Percentiles rank a stretch among this genome's conserved stretches.
Conservation (phyloP, 2,329 filamentous ascomycete genomes). For the Ilyonectria destructans region DNA sequence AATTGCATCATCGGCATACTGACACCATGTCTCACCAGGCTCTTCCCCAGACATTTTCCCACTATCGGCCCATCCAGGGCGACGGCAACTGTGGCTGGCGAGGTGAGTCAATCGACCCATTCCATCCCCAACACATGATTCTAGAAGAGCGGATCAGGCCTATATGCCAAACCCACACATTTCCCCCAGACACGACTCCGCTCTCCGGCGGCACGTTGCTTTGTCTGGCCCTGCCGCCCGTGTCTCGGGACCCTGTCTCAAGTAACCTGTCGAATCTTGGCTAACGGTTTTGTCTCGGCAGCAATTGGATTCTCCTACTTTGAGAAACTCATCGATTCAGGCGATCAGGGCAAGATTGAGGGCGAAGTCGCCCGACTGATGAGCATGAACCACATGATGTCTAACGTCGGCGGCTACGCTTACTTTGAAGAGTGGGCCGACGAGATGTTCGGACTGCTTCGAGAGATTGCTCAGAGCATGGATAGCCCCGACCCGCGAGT, state of each 20-base stretch:
- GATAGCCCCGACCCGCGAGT: slow-evolving; percentile 74
- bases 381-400: slow-evolving; percentile 80
- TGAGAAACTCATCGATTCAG: slow-evolving; percentile 82
- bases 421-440: slow-evolving; percentile 87
- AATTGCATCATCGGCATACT: slow-evolving; percentile 30
- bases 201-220: slow-evolving; percentile 33
- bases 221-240: slow-evolving; percentile 31
- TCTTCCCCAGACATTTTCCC: slow-evolving; percentile 86
- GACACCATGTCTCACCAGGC: slow-evolving; percentile 66
- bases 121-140: slow-evolving; percentile 21
- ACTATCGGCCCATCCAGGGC: slow-evolving; percentile 89
- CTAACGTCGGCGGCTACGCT: slow-evolving; percentile 80
- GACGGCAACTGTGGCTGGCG: slow-evolving; percentile 98
- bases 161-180: slow-evolving; percentile 27
- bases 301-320: slow-evolving; percentile 96
- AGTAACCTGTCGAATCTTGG: slow-evolving; percentile 21
- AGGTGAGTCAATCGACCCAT: slow-evolving; percentile 74
- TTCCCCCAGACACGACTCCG: slow-evolving; percentile 22
- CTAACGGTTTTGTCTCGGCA: slow-evolving; percentile 57
- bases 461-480: slow-evolving; percentile 73
- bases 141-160: slow-evolving; percentile 13
- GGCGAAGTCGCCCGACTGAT: slow-evolving; percentile 82
- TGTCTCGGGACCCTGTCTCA: slow-evolving; percentile 40
- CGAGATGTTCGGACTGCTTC: slow-evolving; percentile 79
- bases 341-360: slow-evolving; percentile 76